These are phyloP conservation scores for Ephemerocybe angulata DNA, from an alignment of 768 basidiomycete species.

Conservation along the genomic window DNA sequence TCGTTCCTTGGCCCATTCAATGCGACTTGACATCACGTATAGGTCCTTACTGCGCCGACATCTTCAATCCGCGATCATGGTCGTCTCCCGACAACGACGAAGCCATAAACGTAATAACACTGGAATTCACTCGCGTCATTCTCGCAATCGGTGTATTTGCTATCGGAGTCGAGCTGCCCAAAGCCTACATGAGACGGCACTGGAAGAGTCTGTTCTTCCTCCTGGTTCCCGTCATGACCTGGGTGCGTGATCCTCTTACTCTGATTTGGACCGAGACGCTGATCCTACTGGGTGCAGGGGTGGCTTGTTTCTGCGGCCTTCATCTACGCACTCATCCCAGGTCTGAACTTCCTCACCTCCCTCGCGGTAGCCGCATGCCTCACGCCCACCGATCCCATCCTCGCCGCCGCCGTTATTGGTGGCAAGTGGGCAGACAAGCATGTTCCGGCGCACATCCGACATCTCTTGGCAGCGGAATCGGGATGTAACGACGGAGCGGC, in stretches of 20 bases:
- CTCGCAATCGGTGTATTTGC: conserved; percentile 97
- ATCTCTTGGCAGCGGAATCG: conserved; percentile 67
- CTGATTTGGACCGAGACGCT: conserved; percentile 12
- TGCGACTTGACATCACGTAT: conserved; percentile 6
- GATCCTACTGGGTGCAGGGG: conserved; percentile 46
- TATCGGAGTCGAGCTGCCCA: conserved; percentile 95
- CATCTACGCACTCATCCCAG: conserved; percentile 89
- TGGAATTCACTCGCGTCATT: conserved; percentile 89
- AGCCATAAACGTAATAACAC: conserved; percentile 68
- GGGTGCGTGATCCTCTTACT: conserved; percentile 48
- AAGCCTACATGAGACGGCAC: conserved; percentile 90
- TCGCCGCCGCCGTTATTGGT: conserved; percentile 89
- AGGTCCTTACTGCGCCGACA: conserved; percentile 80
- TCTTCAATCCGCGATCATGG: conserved; percentile 84
- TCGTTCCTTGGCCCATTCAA: conserved; percentile 2
- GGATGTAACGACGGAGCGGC: conserved; percentile 98
- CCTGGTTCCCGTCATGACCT: conserved; percentile 78
- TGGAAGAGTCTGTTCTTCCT: conserved; percentile 89
- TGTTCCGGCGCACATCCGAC: conserved; percentile 78
- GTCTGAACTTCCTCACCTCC: conserved; percentile 83
- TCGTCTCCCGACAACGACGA: conserved; percentile 41
- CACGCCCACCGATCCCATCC: conserved; percentile 92
- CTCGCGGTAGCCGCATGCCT: conserved; percentile 90
- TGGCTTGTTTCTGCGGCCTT: conserved; percentile 92
- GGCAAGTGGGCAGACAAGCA: conserved; percentile 98